Conservation (phyloP, 345 rosid genomes). For the Eucalyptus erythrocorys region DNA sequence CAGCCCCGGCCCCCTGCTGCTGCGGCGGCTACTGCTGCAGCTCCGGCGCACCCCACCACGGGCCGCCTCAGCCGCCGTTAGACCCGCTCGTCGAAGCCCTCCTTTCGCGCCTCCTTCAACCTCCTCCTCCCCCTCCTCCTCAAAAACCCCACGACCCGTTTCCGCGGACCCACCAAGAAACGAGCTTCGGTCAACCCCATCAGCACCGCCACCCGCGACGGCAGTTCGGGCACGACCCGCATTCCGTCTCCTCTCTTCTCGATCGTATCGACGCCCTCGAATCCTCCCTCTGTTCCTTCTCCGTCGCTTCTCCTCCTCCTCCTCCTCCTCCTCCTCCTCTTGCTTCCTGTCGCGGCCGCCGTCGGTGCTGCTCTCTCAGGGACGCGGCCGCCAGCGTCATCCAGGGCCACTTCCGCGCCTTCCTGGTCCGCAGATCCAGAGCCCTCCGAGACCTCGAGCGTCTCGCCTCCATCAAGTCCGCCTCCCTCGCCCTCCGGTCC, state of each 20-base stretch:
- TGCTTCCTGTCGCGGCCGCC: slow-evolving; percentile 6
- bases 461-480: slow-evolving; percentile 61
- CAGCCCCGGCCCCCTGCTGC: slow-evolving; percentile 1
- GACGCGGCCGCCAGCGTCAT: slow-evolving; percentile 79
- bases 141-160: slow-evolving; percentile 1
- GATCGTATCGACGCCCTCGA: slow-evolving; percentile 13
- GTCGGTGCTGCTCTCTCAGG: slow-evolving; percentile 14
- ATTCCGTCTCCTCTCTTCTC: slow-evolving; percentile 20
- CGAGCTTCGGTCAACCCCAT: neutral
- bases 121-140: slow-evolving; percentile 13
- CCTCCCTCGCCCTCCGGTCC: slow-evolving; percentile 47
- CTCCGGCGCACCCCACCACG: slow-evolving; percentile 5
- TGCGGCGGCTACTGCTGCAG: slow-evolving; percentile 8
- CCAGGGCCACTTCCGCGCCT: slow-evolving; percentile 65
- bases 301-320: slow-evolving; percentile 45
- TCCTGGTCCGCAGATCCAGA: slow-evolving; percentile 70
- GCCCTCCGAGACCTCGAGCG: slow-evolving; percentile 69
- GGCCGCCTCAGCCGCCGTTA: slow-evolving; percentile 6
- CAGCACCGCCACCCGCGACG: neutral
- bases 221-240: slow-evolving; percentile 6
- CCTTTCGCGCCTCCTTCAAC: slow-evolving; percentile 21
- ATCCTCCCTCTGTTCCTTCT: neutral
- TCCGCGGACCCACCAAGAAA: neutral
- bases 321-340: slow-evolving; percentile 27
- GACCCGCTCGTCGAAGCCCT: slow-evolving; percentile 50